Conservation (phyloP, 2,329 filamentous ascomycete genomes). For the Mycogone perniciosa region DNA sequence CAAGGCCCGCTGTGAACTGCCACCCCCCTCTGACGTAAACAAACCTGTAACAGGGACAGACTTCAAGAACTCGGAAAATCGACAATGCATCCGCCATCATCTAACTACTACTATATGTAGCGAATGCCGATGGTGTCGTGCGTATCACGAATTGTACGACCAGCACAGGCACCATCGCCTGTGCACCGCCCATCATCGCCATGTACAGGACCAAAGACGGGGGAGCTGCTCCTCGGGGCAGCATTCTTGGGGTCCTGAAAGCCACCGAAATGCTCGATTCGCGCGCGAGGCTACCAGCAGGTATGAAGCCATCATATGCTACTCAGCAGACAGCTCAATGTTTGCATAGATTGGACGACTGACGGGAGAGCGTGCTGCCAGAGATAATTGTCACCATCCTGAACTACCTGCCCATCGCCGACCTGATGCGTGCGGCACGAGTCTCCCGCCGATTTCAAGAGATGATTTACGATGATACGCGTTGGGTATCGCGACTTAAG, state of each 20-base stretch:
- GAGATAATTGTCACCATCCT: constrained; percentile 86
- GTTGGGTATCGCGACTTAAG: constrained; percentile 83
- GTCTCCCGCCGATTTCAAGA: constrained; percentile 83
- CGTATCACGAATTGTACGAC: constrained; percentile 1
- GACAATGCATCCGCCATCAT: constrained; percentile 7
- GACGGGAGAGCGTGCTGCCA: constrained; percentile 24
- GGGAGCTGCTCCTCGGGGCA: constrained; percentile 30
- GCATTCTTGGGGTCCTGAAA: constrained; percentile 70
- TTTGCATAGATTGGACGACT: not conserved
- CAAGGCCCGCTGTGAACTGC: too few relatives aligned
- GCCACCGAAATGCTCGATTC: constrained; percentile 73
- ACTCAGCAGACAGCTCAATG: not conserved
- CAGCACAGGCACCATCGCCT: constrained; percentile 9
- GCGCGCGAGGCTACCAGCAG: constrained; percentile 75
- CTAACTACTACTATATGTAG: not conserved
- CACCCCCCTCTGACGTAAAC: too few relatives aligned
- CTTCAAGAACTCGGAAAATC: not conserved
- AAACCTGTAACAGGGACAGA: too few relatives aligned
- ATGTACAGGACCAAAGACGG: constrained; percentile 42
- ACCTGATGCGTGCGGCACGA: constrained; percentile 79
- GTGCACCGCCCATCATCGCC: constrained; percentile 10
- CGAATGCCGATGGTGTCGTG: constrained; percentile 5
- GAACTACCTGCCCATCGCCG: constrained; percentile 78
- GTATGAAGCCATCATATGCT: constrained; percentile 37
- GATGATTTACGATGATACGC: constrained; percentile 97